Percentiles rank a stretch among this genome's conserved stretches.
phyloP scores from a whole-genome alignment of 2,329 filamentous ascomycete species.

The Lecanicillium sp. region DNA sequence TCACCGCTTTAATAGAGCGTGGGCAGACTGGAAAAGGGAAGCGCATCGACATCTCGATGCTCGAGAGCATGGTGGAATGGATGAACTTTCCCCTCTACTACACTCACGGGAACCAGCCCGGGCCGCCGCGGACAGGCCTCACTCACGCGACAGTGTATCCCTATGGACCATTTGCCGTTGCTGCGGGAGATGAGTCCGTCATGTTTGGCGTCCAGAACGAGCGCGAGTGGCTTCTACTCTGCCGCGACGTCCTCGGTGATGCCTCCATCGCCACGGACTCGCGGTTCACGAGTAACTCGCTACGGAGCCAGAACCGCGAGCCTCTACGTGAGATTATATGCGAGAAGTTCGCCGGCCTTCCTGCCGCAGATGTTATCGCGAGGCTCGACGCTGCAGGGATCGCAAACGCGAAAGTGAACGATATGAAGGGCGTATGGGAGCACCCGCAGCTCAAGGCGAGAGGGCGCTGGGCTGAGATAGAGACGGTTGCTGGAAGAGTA shows the following conservation, averaged over 20 bases:
- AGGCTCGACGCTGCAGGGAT: conserved; percentile 43
- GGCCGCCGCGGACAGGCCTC: conserved; percentile 41
- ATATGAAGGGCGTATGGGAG: conserved; percentile 48
- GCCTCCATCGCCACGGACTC: conserved; percentile 36
- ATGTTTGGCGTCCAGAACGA: conserved; percentile 55
- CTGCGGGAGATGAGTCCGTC: conserved; percentile 40
- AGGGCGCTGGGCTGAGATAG: conserved; percentile 44
- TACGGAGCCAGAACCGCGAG: conserved; percentile 40
- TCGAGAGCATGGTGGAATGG: conserved; percentile 54
- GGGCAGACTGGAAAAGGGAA: conserved; percentile 42
- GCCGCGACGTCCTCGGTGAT: conserved; percentile 38
- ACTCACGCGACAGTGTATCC: conserved; percentile 51
- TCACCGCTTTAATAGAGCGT: conserved; percentile 44
- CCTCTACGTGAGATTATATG: conserved; percentile 41
- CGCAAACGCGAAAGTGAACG: conserved; percentile 50
- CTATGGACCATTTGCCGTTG: conserved; percentile 49
- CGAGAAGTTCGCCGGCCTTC: conserved; percentile 32
- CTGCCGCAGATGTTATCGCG: conserved; percentile 33
- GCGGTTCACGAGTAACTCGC: conserved; percentile 41
- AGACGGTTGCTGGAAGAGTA: conserved; percentile 40
- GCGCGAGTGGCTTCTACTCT: conserved; percentile 48
- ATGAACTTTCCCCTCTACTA: conserved; percentile 54
- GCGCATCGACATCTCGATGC: conserved; percentile 50
- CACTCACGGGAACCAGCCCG: conserved; percentile 37
- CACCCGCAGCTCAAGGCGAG: conserved; percentile 47